Evolutionary conservation across 768 basidiomycete genomes (phyloP).

Genomic region (Russula vinacea): DNA sequence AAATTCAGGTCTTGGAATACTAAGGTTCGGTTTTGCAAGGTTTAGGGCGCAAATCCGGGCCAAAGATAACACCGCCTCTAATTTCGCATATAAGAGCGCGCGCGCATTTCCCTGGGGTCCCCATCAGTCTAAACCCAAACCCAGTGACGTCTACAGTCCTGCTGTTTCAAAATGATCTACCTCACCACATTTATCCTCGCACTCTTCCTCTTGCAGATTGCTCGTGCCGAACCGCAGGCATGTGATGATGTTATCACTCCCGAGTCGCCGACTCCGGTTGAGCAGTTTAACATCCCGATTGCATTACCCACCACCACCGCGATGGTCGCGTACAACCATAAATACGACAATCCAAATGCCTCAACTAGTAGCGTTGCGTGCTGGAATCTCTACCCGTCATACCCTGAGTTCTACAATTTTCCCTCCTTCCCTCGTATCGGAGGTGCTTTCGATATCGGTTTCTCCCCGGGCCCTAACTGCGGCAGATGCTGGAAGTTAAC

Average conservation of each 20-base stretch:
- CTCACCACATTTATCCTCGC: background rate
- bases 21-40: background rate
- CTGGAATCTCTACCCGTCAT: no score
- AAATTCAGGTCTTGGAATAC: background rate
- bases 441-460: no score
- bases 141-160: background rate
- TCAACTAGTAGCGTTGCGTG: no score
- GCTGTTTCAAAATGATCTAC: background rate
- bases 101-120: background rate
- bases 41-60: background rate
- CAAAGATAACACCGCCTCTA: background rate
- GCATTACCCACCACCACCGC: background rate
- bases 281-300: background rate
- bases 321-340: no score
- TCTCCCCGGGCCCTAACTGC: no score
- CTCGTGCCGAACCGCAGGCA: slow-evolving; percentile 1
- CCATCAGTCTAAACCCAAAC: background rate
- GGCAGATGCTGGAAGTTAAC: no score
- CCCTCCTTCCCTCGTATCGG: no score
- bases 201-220: slow-evolving; percentile 1
- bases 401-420: no score
- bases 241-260: background rate
- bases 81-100: slow-evolving; percentile 1
- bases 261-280: background rate
- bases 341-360: no score